Base-by-base conservation (phyloP, 2,329 filamentous ascomycete genomes). In the Lizonia empirigonia region DNA sequence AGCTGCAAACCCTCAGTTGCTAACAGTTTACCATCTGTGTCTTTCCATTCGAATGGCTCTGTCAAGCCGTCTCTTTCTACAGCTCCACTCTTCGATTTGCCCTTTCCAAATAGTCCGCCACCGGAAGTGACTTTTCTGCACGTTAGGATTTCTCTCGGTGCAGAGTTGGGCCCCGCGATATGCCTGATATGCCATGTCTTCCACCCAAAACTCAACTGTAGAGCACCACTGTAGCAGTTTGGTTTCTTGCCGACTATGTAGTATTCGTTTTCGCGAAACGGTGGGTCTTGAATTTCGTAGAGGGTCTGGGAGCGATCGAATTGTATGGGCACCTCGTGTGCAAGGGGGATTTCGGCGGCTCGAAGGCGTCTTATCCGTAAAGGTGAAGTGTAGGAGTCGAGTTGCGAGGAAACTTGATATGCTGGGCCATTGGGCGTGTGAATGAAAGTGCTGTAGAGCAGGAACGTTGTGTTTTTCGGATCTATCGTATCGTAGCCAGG, bases 351-450 rank as follows among this genome's bases (percentile, higher is more conserved):
- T 40, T 64, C 62, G 19, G 51, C 49, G 15, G 54, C 46, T 22
- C 50, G 44, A 1, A 64, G 56, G 5, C 60, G 56, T 27, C 62
- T 56, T 46, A 63, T 51, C 30, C 56, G 54, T 36, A 65, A 51
- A 24, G 42, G 48, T 15, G 55, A 41, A n/a, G 45, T 46, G 36
- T 50, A 56, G 16, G 53, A 49, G 44, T 53, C 40, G 22, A 63
- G 56, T 4, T 60, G 51, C 4, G 53, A 55, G 2, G 56, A 59
- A 23, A 63, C 35, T 20, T 63, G 62, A 42, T 62, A 63, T 22
- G 48, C 55, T 13, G 60, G 56, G 23, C 52, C 44, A n/a, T 40
- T 29, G 16, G 53, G 49, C 1, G 49, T 59, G 49, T 60, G 57
- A 18, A 63, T 61, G 50, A 64, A 63, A 12, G 59, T 64, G 27